Evolutionary conservation across 768 basidiomycete species (phyloP).

Genomic region (Suillus cothurnatus): DNA sequence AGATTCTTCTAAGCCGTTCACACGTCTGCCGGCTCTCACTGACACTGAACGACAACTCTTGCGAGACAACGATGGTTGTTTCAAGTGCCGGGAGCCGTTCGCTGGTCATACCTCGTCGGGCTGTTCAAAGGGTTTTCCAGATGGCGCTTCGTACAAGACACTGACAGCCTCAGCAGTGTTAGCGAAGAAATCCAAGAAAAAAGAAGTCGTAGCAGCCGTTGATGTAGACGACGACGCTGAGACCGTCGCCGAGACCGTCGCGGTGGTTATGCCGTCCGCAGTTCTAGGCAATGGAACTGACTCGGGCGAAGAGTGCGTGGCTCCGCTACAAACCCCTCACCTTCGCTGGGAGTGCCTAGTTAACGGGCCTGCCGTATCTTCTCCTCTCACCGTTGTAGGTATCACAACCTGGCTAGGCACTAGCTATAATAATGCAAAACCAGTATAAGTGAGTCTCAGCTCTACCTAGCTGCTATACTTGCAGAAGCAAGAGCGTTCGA

Average conservation of each 20-base stretch:
- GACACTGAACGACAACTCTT: constrained; percentile 18
- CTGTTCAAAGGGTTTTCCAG: constrained; percentile 26
- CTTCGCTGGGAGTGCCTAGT: too few species aligned
- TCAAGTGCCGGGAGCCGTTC: constrained; percentile 20
- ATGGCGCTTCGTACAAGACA: constrained; percentile 16
- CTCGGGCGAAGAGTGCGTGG: constrained; percentile 9
- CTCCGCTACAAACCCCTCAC: too few species aligned
- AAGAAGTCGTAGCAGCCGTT: too few species aligned
- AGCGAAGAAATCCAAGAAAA: constrained; percentile 1
- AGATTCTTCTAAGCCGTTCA: neutral
- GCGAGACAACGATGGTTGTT: constrained; percentile 21
- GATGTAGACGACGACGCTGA: too few species aligned
- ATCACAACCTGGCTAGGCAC: too few species aligned
- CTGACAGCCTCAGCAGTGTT: constrained; percentile 11
- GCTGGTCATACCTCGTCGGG: neutral
- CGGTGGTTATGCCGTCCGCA: constrained; percentile 6
- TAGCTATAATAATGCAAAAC: too few species aligned
- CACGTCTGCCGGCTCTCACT: constrained; percentile 11
- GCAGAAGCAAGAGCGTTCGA: too few species aligned
- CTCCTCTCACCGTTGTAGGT: constrained; percentile 5
- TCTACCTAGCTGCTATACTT: too few species aligned
- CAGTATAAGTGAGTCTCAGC: too few species aligned
- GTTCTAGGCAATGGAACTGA: constrained; percentile 15
- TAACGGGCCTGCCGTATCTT: too few species aligned
- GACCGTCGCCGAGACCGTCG: neutral